Percentiles rank a stretch among this genome's conserved stretches.
Evolutionary conservation across 1,139 yeast genomes (phyloP).

Genomic region (Candida sp.): DNA sequence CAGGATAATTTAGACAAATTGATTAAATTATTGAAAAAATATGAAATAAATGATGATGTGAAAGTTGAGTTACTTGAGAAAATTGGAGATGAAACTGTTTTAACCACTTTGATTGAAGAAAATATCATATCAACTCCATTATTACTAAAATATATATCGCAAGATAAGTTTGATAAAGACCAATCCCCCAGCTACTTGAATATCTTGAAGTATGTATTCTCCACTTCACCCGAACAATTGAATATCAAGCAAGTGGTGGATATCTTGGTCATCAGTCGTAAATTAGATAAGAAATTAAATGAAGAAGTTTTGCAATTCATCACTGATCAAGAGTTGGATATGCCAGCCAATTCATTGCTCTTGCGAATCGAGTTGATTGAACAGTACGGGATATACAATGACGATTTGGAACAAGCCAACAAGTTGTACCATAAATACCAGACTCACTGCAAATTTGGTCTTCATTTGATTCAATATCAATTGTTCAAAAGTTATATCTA

Average conservation of each 20-base stretch:
- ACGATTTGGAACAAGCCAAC: slow-evolving; percentile 24
- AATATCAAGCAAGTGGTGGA: slow-evolving; percentile 5
- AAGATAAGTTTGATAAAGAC: background rate
- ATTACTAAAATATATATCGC: background rate
- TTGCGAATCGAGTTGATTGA: slow-evolving; percentile 30
- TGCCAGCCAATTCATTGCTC: slow-evolving; percentile 21
- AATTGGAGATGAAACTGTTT: background rate
- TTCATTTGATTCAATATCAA: slow-evolving; percentile 29
- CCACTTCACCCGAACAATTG: background rate
- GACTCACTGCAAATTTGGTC: slow-evolving; percentile 29
- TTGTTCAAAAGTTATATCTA: slow-evolving; percentile 31
- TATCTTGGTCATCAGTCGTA: background rate
- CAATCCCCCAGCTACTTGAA: background rate
- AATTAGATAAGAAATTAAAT: background rate
- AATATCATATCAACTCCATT: background rate
- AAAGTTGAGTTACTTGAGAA: background rate
- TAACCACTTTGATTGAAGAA: background rate
- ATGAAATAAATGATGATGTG: background rate
- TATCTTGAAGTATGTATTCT: background rate
- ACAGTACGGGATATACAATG: slow-evolving; percentile 32
- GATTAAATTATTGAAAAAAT: slow-evolving; percentile 3
- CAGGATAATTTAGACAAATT: slow-evolving; percentile 7
- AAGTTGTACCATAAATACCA: slow-evolving; percentile 35
- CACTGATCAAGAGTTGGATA: slow-evolving; percentile 21
- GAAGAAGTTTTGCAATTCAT: slow-evolving; percentile 10